Conservation (phyloP, 371 early-diverging fungal genomes). For the Mucor piriformis region DNA sequence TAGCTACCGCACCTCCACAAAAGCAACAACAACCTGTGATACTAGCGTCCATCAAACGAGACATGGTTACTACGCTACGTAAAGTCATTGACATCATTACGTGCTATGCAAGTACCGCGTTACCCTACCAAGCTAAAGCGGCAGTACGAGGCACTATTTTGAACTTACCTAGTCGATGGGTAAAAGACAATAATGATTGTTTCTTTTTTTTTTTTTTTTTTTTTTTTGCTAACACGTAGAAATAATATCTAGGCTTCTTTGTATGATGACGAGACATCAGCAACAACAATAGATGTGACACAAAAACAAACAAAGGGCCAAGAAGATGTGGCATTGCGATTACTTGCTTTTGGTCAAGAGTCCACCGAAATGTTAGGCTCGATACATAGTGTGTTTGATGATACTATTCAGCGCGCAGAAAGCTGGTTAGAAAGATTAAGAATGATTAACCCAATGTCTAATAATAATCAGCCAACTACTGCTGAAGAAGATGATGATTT, state of each 20-base stretch:
- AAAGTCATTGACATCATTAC: slow-evolving; percentile 86
- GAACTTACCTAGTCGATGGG: slow-evolving; percentile 82
- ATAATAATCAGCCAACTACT: neutral
- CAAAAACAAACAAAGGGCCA: slow-evolving; percentile 15
- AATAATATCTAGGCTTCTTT: slow-evolving; percentile 26
- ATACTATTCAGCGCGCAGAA: slow-evolving; percentile 82
- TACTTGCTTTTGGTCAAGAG: slow-evolving; percentile 77
- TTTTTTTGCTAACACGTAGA: neutral
- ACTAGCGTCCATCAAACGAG: slow-evolving; percentile 69
- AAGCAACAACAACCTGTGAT: slow-evolving; percentile 29
- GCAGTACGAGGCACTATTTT: slow-evolving; percentile 84
- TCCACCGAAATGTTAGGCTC: slow-evolving; percentile 78
- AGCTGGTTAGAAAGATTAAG: slow-evolving; percentile 64
- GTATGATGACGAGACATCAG: slow-evolving; percentile 16
- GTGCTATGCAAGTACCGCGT: slow-evolving; percentile 79
- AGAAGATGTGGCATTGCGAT: slow-evolving; percentile 36
- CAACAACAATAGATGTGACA: slow-evolving; percentile 2
- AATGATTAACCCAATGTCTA: slow-evolving; percentile 17
- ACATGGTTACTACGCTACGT: slow-evolving; percentile 82
- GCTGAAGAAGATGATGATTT: slow-evolving; percentile 13
- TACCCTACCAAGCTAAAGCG: slow-evolving; percentile 81
- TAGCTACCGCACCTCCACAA: slow-evolving; percentile 37
- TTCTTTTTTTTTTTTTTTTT: neutral
- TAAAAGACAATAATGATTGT: slow-evolving; percentile 11
- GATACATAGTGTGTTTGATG: slow-evolving; percentile 73